phyloP scores from a whole-genome alignment of 192 early-diverging fungal genomes.

The Entrophospora sp. region DNA sequence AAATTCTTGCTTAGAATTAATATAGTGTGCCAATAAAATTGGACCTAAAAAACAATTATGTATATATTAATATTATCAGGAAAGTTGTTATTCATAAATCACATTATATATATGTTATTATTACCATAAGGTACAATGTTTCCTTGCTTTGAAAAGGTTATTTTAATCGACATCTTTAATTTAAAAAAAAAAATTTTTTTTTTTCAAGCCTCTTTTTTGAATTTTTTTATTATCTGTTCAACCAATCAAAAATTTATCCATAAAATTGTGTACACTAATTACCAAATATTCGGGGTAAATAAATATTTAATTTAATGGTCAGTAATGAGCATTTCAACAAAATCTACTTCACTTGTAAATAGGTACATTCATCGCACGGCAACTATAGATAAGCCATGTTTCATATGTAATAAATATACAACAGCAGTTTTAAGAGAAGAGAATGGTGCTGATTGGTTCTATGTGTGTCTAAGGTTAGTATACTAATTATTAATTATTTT shows the following conservation, averaged over 20 bases:
- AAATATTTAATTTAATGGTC: no score
- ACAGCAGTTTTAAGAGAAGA: conserved; percentile 28
- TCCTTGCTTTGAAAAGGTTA: not conserved
- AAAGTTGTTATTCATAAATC: not conserved
- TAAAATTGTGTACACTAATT: no score
- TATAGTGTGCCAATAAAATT: not conserved
- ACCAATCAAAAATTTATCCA: no score
- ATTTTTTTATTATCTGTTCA: no score
- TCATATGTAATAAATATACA: conserved; percentile 34
- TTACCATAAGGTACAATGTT: not conserved
- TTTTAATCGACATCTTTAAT: no score
- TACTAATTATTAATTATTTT: not conserved
- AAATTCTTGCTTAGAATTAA: not conserved
- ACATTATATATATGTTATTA: not conserved
- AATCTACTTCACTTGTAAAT: no score
- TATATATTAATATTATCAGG: not conserved
- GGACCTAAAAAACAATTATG: not conserved
- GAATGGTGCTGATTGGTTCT: conserved; percentile 37
- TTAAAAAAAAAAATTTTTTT: no score
- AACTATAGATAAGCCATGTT: conserved; percentile 33
- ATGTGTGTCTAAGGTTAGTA: conserved; percentile 23
- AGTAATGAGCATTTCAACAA: no score
- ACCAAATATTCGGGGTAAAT: no score
- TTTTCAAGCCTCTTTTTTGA: no score
- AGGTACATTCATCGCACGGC: conserved; percentile 25